Conservation (phyloP, 2,329 filamentous ascomycete species). For the Neonectria faginata region DNA sequence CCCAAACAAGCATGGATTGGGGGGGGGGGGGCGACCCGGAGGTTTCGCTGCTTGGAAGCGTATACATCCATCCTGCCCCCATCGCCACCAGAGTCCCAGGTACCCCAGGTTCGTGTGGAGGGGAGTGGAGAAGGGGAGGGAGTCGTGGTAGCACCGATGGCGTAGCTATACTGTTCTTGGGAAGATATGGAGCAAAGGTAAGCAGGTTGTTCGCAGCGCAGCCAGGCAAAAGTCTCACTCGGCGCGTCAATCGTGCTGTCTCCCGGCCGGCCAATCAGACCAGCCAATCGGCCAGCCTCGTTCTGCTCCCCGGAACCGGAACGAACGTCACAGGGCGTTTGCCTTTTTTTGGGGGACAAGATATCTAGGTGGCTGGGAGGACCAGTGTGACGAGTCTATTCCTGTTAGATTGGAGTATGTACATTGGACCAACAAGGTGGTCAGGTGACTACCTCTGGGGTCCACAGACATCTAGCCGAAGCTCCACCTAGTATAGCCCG, state of each 20-base stretch:
- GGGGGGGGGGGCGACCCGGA: background rate
- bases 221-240: background rate
- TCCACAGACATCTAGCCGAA: too few relatives aligned
- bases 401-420: too few relatives aligned
- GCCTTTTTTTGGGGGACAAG: background rate
- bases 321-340: background rate
- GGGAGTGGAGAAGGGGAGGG: background rate
- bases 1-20: slow-evolving; percentile 20
- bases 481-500: too few relatives aligned
- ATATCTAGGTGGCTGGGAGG: slow-evolving; percentile 15
- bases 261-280: slow-evolving; percentile 15
- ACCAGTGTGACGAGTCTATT: slow-evolving; percentile 10
- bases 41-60: background rate
- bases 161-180: background rate
- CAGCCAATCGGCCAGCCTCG: slow-evolving; percentile 17
- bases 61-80: background rate
- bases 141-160: slow-evolving; percentile 1
- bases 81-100: background rate
- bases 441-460: too few relatives aligned
- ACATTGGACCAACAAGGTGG: too few relatives aligned
- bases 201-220: background rate
- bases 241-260: slow-evolving; percentile 20
- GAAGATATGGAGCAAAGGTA: background rate
- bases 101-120: slow-evolving; percentile 1
- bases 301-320: slow-evolving; percentile 15